Conservation (phyloP, 2,329 filamentous ascomycete genomes). For the Mycosphaerelloides madeirae region DNA sequence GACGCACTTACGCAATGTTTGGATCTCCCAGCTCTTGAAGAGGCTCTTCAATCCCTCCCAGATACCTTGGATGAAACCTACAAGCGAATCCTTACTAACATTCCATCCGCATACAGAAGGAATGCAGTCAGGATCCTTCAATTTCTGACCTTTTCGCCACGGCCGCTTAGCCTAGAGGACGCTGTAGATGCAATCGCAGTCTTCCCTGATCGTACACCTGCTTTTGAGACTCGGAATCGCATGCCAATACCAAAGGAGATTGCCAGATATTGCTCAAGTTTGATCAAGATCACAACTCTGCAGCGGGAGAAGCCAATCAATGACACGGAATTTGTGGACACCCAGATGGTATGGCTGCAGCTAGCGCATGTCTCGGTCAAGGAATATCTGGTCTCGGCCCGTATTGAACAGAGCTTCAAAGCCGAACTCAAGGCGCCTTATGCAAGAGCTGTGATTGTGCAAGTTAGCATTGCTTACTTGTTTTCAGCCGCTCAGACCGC, state of each 20-base stretch:
- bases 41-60: slow-evolving; percentile 13
- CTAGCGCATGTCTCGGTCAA: slow-evolving; percentile 25
- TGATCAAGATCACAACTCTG: not conserved
- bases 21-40: slow-evolving; percentile 5
- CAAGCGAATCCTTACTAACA: slow-evolving; percentile 17
- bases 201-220: too few species aligned
- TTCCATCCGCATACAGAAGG: slow-evolving; percentile 6
- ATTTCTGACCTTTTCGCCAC: slow-evolving; percentile 14
- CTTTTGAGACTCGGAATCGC: too few species aligned
- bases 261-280: slow-evolving; percentile 11
- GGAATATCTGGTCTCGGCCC: slow-evolving; percentile 20
- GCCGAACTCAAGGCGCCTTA: too few species aligned
- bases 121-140: slow-evolving; percentile 23
- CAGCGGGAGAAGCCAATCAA: not conserved
- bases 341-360: slow-evolving; percentile 3
- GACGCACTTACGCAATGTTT: slow-evolving; percentile 16
- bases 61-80: slow-evolving; percentile 22
- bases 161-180: slow-evolving; percentile 13
- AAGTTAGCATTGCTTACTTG: too few species aligned
- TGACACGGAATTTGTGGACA: not conserved
- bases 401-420: too few species aligned
- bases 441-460: too few species aligned
- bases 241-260: too few species aligned
- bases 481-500: too few species aligned
- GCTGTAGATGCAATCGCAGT: too few species aligned